Percentiles rank a stretch among this genome's conserved stretches.
These are phyloP conservation scores for Tulasnella sp. DNA, from an alignment of 768 basidiomycete genomes.

Conservation along the genomic window DNA sequence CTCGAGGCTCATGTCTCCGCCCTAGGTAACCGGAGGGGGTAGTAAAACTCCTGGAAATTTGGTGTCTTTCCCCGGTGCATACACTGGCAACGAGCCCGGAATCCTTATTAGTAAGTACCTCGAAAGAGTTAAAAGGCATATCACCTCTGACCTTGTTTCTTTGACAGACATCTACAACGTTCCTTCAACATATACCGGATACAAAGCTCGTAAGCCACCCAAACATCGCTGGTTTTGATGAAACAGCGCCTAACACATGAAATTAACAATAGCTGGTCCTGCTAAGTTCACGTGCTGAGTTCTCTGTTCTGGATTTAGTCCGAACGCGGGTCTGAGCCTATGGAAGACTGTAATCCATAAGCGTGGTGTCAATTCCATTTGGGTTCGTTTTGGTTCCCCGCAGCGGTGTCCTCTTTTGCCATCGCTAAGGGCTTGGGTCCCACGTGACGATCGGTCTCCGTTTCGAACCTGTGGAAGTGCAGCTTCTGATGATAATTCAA, in stretches of 20 bases:
- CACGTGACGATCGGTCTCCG: too few relatives aligned
- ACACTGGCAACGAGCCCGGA: conserved; percentile 39
- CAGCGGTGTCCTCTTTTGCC: too few relatives aligned
- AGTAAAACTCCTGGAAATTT: conserved; percentile 29
- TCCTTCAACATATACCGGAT: conserved; percentile 25
- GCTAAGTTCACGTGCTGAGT: conserved; percentile 12
- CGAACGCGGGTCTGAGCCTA: conserved; percentile 21
- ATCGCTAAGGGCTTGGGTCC: too few relatives aligned
- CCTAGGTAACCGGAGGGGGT: conserved; percentile 36
- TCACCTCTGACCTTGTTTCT: background rate
- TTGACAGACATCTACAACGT: conserved; percentile 27
- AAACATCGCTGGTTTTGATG: conserved; percentile 38
- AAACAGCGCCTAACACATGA: background rate
- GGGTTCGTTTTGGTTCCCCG: too few relatives aligned
- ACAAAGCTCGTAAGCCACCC: background rate
- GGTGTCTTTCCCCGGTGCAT: conserved; percentile 35
- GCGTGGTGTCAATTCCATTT: too few relatives aligned
- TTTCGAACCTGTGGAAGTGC: too few relatives aligned
- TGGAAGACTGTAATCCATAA: too few relatives aligned
- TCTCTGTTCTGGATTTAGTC: conserved; percentile 13
- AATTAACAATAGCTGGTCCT: background rate
- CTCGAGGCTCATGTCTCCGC: background rate
- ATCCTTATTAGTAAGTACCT: conserved; percentile 40
- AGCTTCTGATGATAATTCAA: too few relatives aligned
- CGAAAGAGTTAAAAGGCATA: conserved; percentile 39